These are phyloP conservation scores for Sporothrix euskadiensis DNA, from an alignment of 2,329 filamentous ascomycete species.

Conservation along the genomic window DNA sequence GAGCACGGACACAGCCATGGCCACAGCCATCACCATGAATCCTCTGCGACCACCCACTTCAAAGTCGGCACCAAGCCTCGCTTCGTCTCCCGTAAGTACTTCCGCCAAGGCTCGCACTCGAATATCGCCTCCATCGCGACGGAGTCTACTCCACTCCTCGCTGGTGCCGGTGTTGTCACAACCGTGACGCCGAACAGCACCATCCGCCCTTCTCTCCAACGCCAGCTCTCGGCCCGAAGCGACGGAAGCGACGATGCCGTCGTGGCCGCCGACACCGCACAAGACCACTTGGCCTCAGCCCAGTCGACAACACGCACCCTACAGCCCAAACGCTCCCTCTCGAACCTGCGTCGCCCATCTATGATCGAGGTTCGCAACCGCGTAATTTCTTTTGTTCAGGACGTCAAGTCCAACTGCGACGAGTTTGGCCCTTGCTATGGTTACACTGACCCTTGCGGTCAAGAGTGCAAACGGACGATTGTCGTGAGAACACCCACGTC, in stretches of 20 bases:
- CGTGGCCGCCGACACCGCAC: not conserved
- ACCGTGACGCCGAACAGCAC: slow-evolving; percentile 31
- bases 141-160: slow-evolving; percentile 55
- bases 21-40: slow-evolving; percentile 4
- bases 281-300: not conserved
- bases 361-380: slow-evolving; percentile 56
- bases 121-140: slow-evolving; percentile 29
- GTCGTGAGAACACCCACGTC: slow-evolving; percentile 45
- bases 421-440: slow-evolving; percentile 62
- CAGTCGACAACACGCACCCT: not conserved
- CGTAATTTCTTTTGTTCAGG: slow-evolving; percentile 65
- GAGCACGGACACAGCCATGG: not conserved
- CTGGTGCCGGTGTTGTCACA: slow-evolving; percentile 33
- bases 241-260: not conserved
- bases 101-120: not conserved
- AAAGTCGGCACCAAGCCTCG: not conserved
- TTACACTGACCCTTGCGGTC: slow-evolving; percentile 65
- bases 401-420: slow-evolving; percentile 64
- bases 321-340: slow-evolving; percentile 28
- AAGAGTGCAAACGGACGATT: slow-evolving; percentile 65
- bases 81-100: slow-evolving; percentile 20
- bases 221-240: slow-evolving; percentile 33
- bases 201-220: slow-evolving; percentile 31
- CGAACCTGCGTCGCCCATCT: slow-evolving; percentile 50
- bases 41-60: not conserved